Evolutionary conservation across 1,284 basidiomycete genomes (phyloP).

Genomic region (Sporisorium graminicola): DNA sequence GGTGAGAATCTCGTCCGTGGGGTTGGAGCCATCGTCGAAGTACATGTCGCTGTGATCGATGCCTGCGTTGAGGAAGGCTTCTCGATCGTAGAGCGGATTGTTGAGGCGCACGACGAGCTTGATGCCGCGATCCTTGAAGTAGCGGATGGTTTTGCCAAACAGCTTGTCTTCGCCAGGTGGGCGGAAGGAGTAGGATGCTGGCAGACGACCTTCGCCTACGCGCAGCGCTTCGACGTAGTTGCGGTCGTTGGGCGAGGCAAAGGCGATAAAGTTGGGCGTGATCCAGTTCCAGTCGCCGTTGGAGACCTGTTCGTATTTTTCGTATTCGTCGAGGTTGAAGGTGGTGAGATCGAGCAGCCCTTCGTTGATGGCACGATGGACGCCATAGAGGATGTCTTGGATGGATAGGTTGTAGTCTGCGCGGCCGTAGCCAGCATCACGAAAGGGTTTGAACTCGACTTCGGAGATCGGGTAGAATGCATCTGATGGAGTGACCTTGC

Average conservation of each 20-base stretch:
- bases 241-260: constrained; percentile 81
- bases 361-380: constrained; percentile 92
- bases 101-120: constrained; percentile 95
- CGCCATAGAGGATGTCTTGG: constrained; percentile 88
- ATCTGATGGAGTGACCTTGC: constrained; percentile 91
- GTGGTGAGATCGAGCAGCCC: constrained; percentile 90
- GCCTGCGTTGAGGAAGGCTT: constrained; percentile 84
- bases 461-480: constrained; percentile 81
- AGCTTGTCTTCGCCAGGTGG: constrained; percentile 31
- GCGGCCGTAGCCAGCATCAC: constrained; percentile 92
- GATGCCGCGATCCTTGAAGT: constrained; percentile 88
- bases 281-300: constrained; percentile 96
- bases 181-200: constrained; percentile 9
- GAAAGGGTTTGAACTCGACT: constrained; percentile 86
- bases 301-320: constrained; percentile 78
- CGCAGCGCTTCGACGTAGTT: constrained; percentile 63
- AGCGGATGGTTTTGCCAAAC: constrained; percentile 82
- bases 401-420: constrained; percentile 93
- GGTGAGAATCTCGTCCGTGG: constrained; percentile 91
- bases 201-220: constrained; percentile 65
- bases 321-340: constrained; percentile 86
- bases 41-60: constrained; percentile 88
- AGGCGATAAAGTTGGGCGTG: constrained; percentile 77
- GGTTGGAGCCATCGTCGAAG: constrained; percentile 98
- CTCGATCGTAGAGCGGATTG: constrained; percentile 90